Percentiles rank a stretch among this genome's conserved stretches.
phyloP scores from a whole-genome alignment of 805 yeast species.

The Blastobotrys parvus region DNA sequence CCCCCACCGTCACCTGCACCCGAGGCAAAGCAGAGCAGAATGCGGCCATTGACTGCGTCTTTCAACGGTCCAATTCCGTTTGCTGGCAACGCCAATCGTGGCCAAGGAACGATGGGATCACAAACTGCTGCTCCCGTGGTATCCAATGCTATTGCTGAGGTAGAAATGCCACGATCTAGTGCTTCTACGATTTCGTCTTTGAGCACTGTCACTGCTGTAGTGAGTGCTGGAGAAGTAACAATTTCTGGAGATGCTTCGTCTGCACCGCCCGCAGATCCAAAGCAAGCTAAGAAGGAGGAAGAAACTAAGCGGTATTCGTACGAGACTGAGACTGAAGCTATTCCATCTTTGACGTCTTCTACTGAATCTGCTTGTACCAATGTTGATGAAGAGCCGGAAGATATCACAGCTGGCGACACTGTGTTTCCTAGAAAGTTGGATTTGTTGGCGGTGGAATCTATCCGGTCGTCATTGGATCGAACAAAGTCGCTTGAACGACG shows the following conservation, averaged over 20 bases:
- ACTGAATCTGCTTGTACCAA: conserved; percentile 7
- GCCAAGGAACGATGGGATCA: neutral
- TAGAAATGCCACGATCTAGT: conserved; percentile 5
- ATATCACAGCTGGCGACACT: conserved; percentile 23
- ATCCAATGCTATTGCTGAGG: conserved; percentile 15
- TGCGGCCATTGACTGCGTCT: neutral
- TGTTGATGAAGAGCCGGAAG: conserved; percentile 8
- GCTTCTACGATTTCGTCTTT: conserved; percentile 2
- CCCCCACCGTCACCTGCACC: neutral
- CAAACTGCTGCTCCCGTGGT: conserved; percentile 8
- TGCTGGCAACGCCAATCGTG: neutral
- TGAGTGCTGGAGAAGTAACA: neutral
- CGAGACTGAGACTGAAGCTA: conserved; percentile 1
- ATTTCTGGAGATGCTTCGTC: too few species aligned
- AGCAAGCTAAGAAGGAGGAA: neutral
- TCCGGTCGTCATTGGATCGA: conserved; percentile 28
- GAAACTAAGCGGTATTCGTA: neutral
- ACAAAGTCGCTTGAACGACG: conserved; percentile 28
- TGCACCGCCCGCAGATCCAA: neutral
- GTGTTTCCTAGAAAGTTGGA: conserved; percentile 29
- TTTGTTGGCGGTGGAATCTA: conserved; percentile 24
- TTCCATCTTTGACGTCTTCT: conserved; percentile 14
- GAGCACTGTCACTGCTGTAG: neutral
- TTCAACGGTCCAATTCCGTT: neutral
- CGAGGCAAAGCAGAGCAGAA: neutral